Evolutionary conservation across 2,329 filamentous ascomycete species (phyloP).

Genomic region (Trichothecium sympodiale): DNA sequence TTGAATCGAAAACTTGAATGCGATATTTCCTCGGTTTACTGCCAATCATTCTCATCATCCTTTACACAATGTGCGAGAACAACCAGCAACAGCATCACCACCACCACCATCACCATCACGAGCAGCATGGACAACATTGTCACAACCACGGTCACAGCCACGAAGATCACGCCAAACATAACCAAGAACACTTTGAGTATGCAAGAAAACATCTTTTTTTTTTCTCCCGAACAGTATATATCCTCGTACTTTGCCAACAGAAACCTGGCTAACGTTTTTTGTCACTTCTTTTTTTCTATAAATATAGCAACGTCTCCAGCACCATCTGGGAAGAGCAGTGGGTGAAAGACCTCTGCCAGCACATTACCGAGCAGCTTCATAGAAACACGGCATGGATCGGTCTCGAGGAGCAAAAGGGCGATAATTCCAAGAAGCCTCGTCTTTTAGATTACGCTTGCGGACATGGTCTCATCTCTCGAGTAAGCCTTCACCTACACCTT

Average conservation of each 20-base stretch:
- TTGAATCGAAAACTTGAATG: no score
- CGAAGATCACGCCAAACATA: constrained; percentile 10
- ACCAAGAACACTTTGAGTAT: constrained; percentile 17
- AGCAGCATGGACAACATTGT: constrained; percentile 11
- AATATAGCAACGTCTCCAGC: constrained; percentile 8
- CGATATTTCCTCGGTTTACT: no score
- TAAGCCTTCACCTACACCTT: constrained; percentile 5
- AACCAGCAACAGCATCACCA: no score
- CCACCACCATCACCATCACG: constrained; percentile 11
- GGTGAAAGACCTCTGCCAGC: constrained; percentile 13
- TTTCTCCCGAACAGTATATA: no score
- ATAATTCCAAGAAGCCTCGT: constrained; percentile 6
- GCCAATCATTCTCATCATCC: no score
- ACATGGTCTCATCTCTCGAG: constrained; percentile 16
- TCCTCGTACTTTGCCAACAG: no score
- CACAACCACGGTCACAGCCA: constrained; percentile 5
- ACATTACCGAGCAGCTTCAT: constrained; percentile 14
- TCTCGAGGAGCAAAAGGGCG: constrained; percentile 1
- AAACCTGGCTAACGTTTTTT: constrained; percentile 1
- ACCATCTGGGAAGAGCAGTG: constrained; percentile 11
- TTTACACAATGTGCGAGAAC: constrained; percentile 2
- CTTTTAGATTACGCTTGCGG: constrained; percentile 22
- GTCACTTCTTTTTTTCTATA: background rate
- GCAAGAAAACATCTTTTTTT: background rate
- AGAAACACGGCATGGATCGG: constrained; percentile 16